Base-by-base conservation (phyloP, 495 filamentous ascomycete species). In the Elaphomyces granulatus region DNA sequence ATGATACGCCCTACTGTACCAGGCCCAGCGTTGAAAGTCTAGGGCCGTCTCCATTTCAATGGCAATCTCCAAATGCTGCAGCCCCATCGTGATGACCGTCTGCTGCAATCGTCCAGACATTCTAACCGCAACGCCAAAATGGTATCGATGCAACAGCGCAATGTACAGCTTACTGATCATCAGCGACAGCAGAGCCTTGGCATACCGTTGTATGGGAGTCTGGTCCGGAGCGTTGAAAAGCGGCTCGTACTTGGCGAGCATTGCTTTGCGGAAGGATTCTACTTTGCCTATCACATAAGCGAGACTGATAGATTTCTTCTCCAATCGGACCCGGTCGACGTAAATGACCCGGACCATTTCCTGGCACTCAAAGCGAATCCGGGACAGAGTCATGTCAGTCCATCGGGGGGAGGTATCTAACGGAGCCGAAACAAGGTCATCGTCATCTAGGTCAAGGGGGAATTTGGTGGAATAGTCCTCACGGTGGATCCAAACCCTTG, bases 281-380 rank as follows among this genome's bases (percentile, higher is more conserved):
- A 81, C 72, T 47, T 75, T 79, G 36, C 38, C 32, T 45, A 42
- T 6, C 15, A 44, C n/a, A 42, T 31, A 2, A 40, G 33, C 41
- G 12, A 53, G 35, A 10, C 34, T 51, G 21, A 73, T 75, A 52
- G 72, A 70, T 45, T 68, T 68, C 32, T 60, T 59, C 46, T 80
- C 74, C n/a, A 82, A 56, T 36, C 69, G 65, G 17, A 68, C 62
- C 23, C 77, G 64, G 45, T 82, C 76, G 10, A 68, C 50, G 71
- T 75, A 81, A 50, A 81, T 64, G 20, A 60, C 56, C 7, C 81
- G 71, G 50, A 76, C 72, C 67, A 84, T 80, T 52, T 85, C 79
- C 49, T 77, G 78, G 49, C 74, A 71, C 50, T 83, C 77, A 46
- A 81, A 79, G 4, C 79, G 71, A 43, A 86, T 78, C 3, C 74